These are phyloP conservation scores for Murraya koenigii DNA, from an alignment of 345 rosid species.

Conservation along the genomic window DNA sequence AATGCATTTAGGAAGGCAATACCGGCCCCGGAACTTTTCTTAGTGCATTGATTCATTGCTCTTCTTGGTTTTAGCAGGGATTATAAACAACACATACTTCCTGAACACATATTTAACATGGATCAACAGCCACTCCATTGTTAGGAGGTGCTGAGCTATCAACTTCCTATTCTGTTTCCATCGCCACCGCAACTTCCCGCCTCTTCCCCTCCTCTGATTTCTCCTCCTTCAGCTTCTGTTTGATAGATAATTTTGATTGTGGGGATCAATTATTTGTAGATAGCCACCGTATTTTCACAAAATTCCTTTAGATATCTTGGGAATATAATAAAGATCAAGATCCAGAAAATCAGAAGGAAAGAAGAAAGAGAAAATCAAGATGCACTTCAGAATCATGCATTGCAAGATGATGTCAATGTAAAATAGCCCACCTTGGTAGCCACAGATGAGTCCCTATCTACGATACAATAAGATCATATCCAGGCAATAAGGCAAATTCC, in stretches of 20 bases:
- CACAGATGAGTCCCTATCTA: constrained; percentile 21
- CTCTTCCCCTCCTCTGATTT: constrained; percentile 22
- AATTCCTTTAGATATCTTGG: background rate
- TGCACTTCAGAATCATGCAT: background rate
- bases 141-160: constrained; percentile 23
- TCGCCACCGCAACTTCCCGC: constrained; percentile 14
- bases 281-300: background rate
- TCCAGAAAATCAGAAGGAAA: background rate
- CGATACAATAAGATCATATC: too few relatives aligned
- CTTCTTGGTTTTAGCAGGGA: background rate
- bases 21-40: background rate
- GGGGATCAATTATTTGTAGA: background rate
- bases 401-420: background rate
- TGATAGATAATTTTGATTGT: background rate
- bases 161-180: constrained; percentile 27
- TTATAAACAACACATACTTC: background rate
- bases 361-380: background rate
- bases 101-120: constrained; percentile 1
- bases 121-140: constrained; percentile 18
- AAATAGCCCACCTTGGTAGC: constrained; percentile 32
- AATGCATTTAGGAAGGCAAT: background rate
- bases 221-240: constrained; percentile 46
- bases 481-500: too few relatives aligned
- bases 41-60: background rate
- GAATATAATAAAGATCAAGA: background rate